phyloP scores from a whole-genome alignment of 495 filamentous ascomycete genomes.

The Hyphodiscus hymeniophilus region DNA sequence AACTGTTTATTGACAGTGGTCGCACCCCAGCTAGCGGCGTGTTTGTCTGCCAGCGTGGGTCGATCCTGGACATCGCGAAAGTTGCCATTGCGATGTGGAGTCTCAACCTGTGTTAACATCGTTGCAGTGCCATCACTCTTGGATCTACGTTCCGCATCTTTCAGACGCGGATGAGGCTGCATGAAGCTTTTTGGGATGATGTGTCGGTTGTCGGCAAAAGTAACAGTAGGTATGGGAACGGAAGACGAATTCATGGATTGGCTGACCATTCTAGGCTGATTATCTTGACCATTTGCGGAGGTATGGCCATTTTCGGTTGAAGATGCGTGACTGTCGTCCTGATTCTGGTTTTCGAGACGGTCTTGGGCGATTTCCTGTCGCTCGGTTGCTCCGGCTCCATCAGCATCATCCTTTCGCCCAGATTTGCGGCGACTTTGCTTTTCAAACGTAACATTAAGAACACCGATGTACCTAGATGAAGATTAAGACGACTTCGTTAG shows the following conservation, averaged over 20 bases:
- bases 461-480: conserved; percentile 77
- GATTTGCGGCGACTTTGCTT: conserved; percentile 68
- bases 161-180: conserved; percentile 25
- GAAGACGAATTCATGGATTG: conserved; percentile 50
- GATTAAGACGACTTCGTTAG: conserved; percentile 24
- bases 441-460: conserved; percentile 93
- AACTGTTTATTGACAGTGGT: conserved; percentile 85
- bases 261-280: conserved; percentile 57
- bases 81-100: not conserved
- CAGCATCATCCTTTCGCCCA: conserved; percentile 24
- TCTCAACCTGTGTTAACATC: not conserved
- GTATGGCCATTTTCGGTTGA: conserved; percentile 3
- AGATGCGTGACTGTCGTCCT: conserved; percentile 7
- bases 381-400: conserved; percentile 19
- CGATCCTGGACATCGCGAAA: conserved; percentile 16
- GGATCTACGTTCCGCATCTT: conserved; percentile 10
- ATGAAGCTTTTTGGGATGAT: conserved; percentile 82
- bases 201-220: conserved; percentile 91
- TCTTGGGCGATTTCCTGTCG: conserved; percentile 6
- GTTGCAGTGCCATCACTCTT: conserved; percentile 11
- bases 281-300: not conserved
- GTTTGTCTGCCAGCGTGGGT: conserved; percentile 37
- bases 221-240: conserved; percentile 72
- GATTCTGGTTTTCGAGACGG: not conserved
- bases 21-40: conserved; percentile 83